Base-by-base conservation (phyloP, 148 eudicot genomes). In the Hydrangea macrophylla region DNA sequence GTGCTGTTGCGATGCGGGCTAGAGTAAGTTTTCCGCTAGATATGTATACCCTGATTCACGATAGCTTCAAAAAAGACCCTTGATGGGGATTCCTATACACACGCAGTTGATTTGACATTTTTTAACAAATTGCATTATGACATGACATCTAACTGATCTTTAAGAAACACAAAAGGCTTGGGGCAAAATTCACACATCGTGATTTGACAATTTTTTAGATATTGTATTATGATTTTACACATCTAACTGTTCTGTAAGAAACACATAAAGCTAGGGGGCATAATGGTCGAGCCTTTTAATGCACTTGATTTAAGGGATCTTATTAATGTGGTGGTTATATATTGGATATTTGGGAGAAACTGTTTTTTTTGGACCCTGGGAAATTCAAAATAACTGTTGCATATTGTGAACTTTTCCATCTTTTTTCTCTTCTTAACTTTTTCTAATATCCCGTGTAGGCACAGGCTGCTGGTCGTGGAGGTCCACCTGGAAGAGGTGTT, bases 1-100 rank as follows among this genome's bases (percentile, higher is more conserved):
- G 96, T 79, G 98, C 87, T 81, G 94, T 82, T 60, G 96, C 86
- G 30, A 87, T 89, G 93, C 92, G 97, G 44, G 96, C 93, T 57
- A 88, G 88, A 83, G 99, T 81, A 81, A 72, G 78, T 69, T 33
- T 36, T 25, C 58, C 45, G 7, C 24, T 30, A 6, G 20, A 57
- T 31, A 12, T 27, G 15, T 20, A 8, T 9, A n/a, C n/a, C n/a
- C n/a, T n/a, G n/a, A n/a, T n/a, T n/a, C n/a, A n/a, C n/a, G n/a
- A n/a, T n/a, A n/a, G n/a, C n/a, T n/a, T n/a, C n/a, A n/a, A n/a
- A n/a, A n/a, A n/a, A n/a, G n/a, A n/a, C n/a, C n/a, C n/a, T n/a
- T n/a, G n/a, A n/a, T n/a, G n/a, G n/a, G n/a, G n/a, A n/a, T n/a
- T n/a, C n/a, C n/a, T n/a, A n/a, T n/a, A n/a, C n/a, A n/a, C n/a